These are phyloP conservation scores for Dactylellina drechsleri DNA, from an alignment of 2,329 filamentous ascomycete species.

Conservation along the genomic window DNA sequence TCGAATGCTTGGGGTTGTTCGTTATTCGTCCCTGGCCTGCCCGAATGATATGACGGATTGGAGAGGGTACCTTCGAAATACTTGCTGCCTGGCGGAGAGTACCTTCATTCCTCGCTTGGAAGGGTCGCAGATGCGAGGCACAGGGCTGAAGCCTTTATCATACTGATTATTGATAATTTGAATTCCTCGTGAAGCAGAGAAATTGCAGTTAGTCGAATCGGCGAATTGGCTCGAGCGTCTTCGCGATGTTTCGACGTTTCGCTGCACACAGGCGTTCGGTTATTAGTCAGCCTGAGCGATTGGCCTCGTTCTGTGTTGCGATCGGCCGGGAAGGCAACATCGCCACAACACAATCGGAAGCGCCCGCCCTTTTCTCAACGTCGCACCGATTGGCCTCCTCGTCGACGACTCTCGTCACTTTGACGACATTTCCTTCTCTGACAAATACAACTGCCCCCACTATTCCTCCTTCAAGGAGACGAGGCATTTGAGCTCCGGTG, in stretches of 20 bases:
- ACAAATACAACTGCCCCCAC: conserved; percentile 17
- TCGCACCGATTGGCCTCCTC: not conserved
- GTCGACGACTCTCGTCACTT: conserved; percentile 7
- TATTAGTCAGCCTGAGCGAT: not conserved
- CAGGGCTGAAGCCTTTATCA: conserved; percentile 4
- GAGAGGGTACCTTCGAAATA: conserved; percentile 28
- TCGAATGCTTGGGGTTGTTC: no score
- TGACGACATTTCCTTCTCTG: conserved; percentile 11
- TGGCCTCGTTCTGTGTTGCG: conserved; percentile 17
- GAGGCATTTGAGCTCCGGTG: not conserved
- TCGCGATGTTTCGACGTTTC: not conserved
- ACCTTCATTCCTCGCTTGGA: conserved; percentile 2
- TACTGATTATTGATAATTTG: no score
- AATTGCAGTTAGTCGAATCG: not conserved
- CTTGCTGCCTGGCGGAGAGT: not conserved
- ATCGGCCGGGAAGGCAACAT: conserved; percentile 13
- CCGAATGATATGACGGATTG: not conserved
- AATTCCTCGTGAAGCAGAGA: no score
- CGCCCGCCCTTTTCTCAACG: not conserved
- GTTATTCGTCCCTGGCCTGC: no score
- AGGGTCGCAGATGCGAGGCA: conserved; percentile 2
- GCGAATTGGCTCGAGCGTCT: not conserved
- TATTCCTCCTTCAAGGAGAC: no score
- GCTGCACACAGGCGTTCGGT: no score
- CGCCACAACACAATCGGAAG: conserved; percentile 33